Evolutionary conservation across 2,329 filamentous ascomycete genomes (phyloP).

Genomic region (Rutstroemia sp.): DNA sequence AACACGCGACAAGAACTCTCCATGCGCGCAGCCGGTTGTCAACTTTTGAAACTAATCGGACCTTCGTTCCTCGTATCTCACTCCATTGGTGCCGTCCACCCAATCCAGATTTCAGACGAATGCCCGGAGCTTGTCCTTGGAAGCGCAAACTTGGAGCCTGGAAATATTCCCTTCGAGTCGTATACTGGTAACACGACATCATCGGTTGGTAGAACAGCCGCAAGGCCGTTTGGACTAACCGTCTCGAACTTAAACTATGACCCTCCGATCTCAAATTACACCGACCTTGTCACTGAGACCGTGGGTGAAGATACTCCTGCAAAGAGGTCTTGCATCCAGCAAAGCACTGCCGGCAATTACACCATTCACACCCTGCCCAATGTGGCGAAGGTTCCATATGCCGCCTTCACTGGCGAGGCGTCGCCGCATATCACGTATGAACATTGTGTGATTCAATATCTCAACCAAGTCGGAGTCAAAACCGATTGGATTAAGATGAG

Average conservation of each 20-base stretch:
- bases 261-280: conserved; percentile 16
- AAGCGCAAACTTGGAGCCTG: conserved; percentile 26
- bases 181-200: conserved; percentile 14
- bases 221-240: conserved; percentile 18
- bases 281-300: conserved; percentile 13
- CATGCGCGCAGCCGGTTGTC: conserved; percentile 27
- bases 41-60: conserved; percentile 26
- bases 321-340: conserved; percentile 17
- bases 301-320: conserved; percentile 19
- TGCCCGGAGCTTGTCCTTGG: conserved; percentile 25
- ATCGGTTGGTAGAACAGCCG: conserved; percentile 12
- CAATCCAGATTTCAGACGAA: conserved; percentile 24
- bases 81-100: conserved; percentile 24
- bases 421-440: conserved; percentile 29
- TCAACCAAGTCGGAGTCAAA: conserved; percentile 21
- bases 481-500: conserved; percentile 19
- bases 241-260: conserved; percentile 19
- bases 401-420: conserved; percentile 28
- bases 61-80: conserved; percentile 30
- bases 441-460: conserved; percentile 25
- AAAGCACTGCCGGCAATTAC: background rate
- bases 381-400: conserved; percentile 26
- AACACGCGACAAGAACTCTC: conserved; percentile 24
- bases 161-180: conserved; percentile 24
- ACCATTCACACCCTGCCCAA: conserved; percentile 15